Conservation (phyloP, 495 filamentous ascomycete species). For the Monascus purpureus region DNA sequence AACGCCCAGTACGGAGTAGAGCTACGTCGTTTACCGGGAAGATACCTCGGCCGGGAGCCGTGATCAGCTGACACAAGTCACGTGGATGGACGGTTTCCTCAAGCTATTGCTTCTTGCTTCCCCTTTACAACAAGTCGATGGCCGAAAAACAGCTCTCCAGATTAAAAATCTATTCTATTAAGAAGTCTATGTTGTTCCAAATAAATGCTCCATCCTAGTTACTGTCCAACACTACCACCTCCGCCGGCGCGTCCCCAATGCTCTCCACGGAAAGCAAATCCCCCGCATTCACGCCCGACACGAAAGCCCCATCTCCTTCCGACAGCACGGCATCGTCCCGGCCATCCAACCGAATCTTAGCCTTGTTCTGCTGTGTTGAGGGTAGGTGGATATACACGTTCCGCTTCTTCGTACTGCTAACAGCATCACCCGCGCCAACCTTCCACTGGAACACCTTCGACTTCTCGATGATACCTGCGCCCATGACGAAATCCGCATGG, state of each 20-base stretch:
- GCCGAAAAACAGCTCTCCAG: too few relatives aligned
- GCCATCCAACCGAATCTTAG: conserved; percentile 48
- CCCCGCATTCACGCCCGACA: conserved; percentile 39
- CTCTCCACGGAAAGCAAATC: conserved; percentile 48
- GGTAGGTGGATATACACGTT: conserved; percentile 68
- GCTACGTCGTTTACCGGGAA: too few relatives aligned
- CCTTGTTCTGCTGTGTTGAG: conserved; percentile 57
- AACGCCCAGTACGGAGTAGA: too few relatives aligned
- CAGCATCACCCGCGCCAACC: conserved; percentile 36
- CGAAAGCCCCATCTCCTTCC: conserved; percentile 67
- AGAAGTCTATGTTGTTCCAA: too few relatives aligned
- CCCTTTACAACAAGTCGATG: too few relatives aligned
- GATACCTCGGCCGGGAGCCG: too few relatives aligned
- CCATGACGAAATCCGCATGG: conserved; percentile 70
- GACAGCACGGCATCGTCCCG: conserved; percentile 45
- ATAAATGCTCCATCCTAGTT: conserved; percentile 13
- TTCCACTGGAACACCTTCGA: conserved; percentile 43
- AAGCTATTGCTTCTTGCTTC: too few relatives aligned
- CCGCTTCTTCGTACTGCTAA: conserved; percentile 32
- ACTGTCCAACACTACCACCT: conserved; percentile 51
- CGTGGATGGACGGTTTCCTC: too few relatives aligned
- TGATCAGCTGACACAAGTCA: too few relatives aligned
- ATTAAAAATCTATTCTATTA: too few relatives aligned
- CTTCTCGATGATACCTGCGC: conserved; percentile 48
- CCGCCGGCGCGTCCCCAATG: conserved; percentile 50